Evolutionary conservation across 805 yeast species (phyloP), one percentile per base, ranked within the genome.

Genomic region (Alloascoidea hylecoeti): DNA sequence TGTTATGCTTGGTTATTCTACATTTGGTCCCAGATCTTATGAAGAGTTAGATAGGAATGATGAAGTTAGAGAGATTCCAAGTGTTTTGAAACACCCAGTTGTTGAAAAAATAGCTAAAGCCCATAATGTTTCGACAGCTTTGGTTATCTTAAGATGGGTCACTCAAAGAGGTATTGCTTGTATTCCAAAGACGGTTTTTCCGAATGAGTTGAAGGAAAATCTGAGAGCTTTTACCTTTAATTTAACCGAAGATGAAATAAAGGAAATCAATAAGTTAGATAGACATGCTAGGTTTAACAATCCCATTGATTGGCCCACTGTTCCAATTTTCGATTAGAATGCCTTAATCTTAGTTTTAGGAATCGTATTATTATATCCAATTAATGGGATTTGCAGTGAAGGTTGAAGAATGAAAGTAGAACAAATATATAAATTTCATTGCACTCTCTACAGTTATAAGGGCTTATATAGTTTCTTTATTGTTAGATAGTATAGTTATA

Each of bases 21-120:
- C 72, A 16, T 66, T 66, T 42, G 72, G 72, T 30, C 89, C 92
- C 16, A 81, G 77, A 58, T 78, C 88, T 3, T 82, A 79, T 59
- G 49, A 79, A 42, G 94, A 82, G 56, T n/a, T n/a, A n/a, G n/a
- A n/a, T n/a, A 55, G 80, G 52, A 64, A 69, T 52, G 63, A 60
- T n/a, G n/a, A n/a, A n/a, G n/a, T n/a, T n/a, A n/a, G n/a, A n/a
- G n/a, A n/a, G n/a, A n/a, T n/a, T n/a, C n/a, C n/a, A n/a, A n/a
- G n/a, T n/a, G n/a, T n/a, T n/a, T n/a, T n/a, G n/a, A n/a, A n/a
- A n/a, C n/a, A n/a, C n/a, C n/a, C n/a, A n/a, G n/a, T n/a, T n/a
- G 15, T 68, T 13, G 39, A 43, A 3, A 46, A 47, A 5, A 39
- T 67, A 16, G 66, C 68, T 17, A 48, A 53, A 27, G 59, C 58